Conservation (phyloP, 2,329 filamentous ascomycete species). For the Arthrobotrys sinensis region DNA sequence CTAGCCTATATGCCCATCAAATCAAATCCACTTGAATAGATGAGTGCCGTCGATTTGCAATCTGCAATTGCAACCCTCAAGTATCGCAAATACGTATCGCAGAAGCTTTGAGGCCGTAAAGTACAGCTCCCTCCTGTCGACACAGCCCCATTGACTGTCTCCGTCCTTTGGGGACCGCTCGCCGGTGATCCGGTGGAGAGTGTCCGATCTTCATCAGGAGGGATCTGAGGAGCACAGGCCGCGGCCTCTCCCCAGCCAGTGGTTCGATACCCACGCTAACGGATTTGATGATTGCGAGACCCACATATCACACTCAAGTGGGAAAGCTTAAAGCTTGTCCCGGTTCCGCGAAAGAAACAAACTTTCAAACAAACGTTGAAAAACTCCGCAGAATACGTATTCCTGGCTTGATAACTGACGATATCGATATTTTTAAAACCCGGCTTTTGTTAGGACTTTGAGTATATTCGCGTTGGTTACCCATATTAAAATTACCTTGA, state of each 20-base stretch:
- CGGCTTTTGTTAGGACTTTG: not conserved
- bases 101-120: not conserved
- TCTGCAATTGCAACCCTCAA: not conserved
- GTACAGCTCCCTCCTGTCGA: constrained; percentile 15
- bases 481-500: constrained; percentile 1
- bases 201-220: constrained; percentile 47
- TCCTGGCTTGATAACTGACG: not conserved
- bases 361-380: not conserved
- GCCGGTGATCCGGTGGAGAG: constrained; percentile 50
- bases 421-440: not conserved
- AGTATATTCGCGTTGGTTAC: not conserved
- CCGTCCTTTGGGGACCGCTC: constrained; percentile 36
- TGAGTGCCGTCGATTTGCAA: constrained; percentile 7
- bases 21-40: constrained; percentile 3
- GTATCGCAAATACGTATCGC: not conserved
- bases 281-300: constrained; percentile 35
- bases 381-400: not conserved
- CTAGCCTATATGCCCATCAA: constrained; percentile 23
- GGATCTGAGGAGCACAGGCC: constrained; percentile 24
- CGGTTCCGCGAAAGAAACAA: constrained; percentile 48
- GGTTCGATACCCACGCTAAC: constrained; percentile 30
- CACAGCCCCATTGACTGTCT: constrained; percentile 37
- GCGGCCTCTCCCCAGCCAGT: constrained; percentile 11
- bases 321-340: constrained; percentile 40
- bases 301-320: constrained; percentile 51